Evolutionary conservation across 495 filamentous ascomycete species (phyloP), one percentile per base, ranked within the genome.

Genomic region (Penicillium steckii): DNA sequence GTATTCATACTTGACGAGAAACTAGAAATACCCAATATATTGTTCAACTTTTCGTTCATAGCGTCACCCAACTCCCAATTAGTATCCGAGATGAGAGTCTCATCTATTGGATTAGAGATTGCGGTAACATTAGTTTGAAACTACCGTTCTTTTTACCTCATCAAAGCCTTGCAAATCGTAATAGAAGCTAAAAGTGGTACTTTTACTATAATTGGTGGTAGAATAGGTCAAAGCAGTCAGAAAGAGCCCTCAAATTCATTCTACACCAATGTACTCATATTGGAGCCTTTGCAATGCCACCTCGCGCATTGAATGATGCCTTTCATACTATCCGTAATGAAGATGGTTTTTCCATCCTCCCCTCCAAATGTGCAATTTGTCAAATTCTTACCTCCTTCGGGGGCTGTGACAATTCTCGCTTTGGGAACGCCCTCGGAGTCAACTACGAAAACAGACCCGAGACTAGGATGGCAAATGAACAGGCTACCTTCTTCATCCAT

Each of bases 331-430:
- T 66, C 63, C 2, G 60, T 64, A 27, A 66, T 64, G 17, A 64
- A 66, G 29, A 66, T 42, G 1, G 57, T 64, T 33, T 50, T 53
- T 12, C 56, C 56, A 51, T 59, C 60, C 37, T 51, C 25, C 0
- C 64, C 57, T 2, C 60, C 64, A 53, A 64, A 64, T 2, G 60
- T 64, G 44, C 64, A 66, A 48, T 64, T 66, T 3, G 64, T 66
- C 44, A 59, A 26, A 25, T 60, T 60, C 30, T 58, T 60, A 4
- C 60, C 56, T 43, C 55, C 55, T 15, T 32, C 55, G 8, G 38
- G 13, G 17, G 60, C 53, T 25, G 48, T 56, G 1, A 54, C 57
- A 46, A 66, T 64, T 13, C 63, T 48, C n/a, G 54, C 55, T 25
- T 58, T 58, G 1, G 63, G 63, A 17, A 66, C 30, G 2, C 62